Conservation (phyloP, 257 asterid genomes). For the Osmanthus fragrans region DNA sequence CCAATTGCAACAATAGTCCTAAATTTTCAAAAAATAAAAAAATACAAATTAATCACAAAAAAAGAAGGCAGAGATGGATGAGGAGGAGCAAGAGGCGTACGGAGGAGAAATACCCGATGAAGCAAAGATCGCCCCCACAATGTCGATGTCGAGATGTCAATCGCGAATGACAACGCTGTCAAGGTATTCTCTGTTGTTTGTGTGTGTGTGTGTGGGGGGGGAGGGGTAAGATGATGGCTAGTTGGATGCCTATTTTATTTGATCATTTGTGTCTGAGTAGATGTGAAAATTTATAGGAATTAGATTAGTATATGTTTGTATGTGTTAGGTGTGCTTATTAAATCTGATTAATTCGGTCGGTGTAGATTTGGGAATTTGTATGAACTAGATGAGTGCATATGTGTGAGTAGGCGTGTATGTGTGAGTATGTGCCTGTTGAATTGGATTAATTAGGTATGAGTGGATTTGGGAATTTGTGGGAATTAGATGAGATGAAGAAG, state of each 20-base stretch:
- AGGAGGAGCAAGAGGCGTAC: slow-evolving; percentile 51
- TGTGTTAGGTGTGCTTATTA: neutral
- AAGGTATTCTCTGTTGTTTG: slow-evolving; percentile 20
- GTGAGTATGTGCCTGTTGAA: slow-evolving; percentile 16
- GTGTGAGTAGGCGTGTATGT: too few relatives aligned
- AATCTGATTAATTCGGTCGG: neutral
- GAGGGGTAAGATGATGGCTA: neutral
- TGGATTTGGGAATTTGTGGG: slow-evolving; percentile 20
- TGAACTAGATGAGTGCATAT: slow-evolving; percentile 1
- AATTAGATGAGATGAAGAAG: slow-evolving; percentile 56
- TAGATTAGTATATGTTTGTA: too few relatives aligned
- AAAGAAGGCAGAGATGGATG: slow-evolving; percentile 37
- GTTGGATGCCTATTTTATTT: too few relatives aligned
- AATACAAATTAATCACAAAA: too few relatives aligned
- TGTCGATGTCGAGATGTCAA: slow-evolving; percentile 36
- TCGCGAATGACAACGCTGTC: slow-evolving; percentile 42
- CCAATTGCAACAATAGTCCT: too few relatives aligned
- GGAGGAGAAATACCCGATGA: slow-evolving; percentile 51
- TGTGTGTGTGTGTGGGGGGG: too few relatives aligned
- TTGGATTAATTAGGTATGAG: neutral
- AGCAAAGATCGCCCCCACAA: slow-evolving; percentile 30
- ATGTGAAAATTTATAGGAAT: too few relatives aligned
- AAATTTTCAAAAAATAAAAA: too few relatives aligned
- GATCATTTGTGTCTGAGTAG: too few relatives aligned
- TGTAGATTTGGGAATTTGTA: neutral